phyloP scores from a whole-genome alignment of 768 basidiomycete species.

The Mycena vitilis region DNA sequence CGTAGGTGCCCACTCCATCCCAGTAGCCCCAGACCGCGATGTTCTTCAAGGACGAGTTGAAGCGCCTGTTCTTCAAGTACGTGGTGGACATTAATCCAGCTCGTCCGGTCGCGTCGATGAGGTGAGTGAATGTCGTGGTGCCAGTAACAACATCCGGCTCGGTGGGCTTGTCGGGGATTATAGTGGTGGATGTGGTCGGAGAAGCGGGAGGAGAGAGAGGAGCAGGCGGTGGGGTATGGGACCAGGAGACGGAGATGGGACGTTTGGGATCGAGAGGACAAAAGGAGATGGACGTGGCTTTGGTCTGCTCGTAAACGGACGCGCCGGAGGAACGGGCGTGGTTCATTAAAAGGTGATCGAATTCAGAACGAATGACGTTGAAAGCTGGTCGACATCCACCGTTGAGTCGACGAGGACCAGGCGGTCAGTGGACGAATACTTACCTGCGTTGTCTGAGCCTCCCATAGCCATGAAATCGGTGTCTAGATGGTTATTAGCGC shows the following conservation, averaged over 20 bases:
- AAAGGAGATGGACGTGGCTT: slow-evolving; percentile 61
- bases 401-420: no score
- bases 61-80: slow-evolving; percentile 77
- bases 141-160: slow-evolving; percentile 48
- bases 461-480: slow-evolving; percentile 71
- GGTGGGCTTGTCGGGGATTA: slow-evolving; percentile 19
- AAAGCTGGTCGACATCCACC: no score
- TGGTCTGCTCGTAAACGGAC: slow-evolving; percentile 65
- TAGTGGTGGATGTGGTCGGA: slow-evolving; percentile 44
- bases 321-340: slow-evolving; percentile 66
- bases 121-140: slow-evolving; percentile 70
- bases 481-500: slow-evolving; percentile 48
- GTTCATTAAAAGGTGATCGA: slow-evolving; percentile 67
- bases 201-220: slow-evolving; percentile 57
- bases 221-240: slow-evolving; percentile 54
- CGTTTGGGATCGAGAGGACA: slow-evolving; percentile 50
- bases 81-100: slow-evolving; percentile 75
- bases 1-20: slow-evolving; percentile 65
- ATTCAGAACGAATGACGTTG: slow-evolving; percentile 61
- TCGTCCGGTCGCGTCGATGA: slow-evolving; percentile 84
- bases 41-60: slow-evolving; percentile 77
- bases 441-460: slow-evolving; percentile 53
- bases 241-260: slow-evolving; percentile 68
- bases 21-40: slow-evolving; percentile 86
- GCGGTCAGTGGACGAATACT: no score